Evolutionary conservation across 1,284 basidiomycete species (phyloP).

Genomic region (Ganoderma resinaceum): DNA sequence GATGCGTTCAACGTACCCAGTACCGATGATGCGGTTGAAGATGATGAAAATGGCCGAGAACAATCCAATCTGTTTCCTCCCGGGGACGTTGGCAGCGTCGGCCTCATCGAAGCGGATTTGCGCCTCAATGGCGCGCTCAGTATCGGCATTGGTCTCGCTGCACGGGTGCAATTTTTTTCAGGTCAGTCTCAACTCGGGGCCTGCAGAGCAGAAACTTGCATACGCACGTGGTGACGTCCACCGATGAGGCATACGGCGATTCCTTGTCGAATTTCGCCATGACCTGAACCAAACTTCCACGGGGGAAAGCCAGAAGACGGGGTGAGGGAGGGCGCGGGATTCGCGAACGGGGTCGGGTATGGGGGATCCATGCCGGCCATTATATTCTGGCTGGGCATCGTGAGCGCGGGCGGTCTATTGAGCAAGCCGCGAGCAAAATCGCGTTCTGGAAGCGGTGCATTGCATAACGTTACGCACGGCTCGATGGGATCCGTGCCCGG

Average conservation of each 20-base stretch:
- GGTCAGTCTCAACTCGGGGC: neutral
- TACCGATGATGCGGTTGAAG: slow-evolving; percentile 63
- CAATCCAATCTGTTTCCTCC: neutral
- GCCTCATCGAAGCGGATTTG: slow-evolving; percentile 1
- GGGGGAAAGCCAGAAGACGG: neutral
- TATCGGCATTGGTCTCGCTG: neutral
- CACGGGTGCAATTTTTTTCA: neutral
- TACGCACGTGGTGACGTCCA: neutral
- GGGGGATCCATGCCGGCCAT: neutral
- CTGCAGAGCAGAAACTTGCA: too few relatives aligned
- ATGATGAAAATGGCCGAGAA: slow-evolving; percentile 33
- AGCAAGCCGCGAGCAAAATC: neutral
- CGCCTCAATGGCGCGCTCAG: neutral
- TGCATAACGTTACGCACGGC: neutral
- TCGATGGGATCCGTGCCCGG: neutral
- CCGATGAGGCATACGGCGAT: neutral
- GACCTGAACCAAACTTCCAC: neutral
- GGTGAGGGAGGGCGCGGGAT: neutral
- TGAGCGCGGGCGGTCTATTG: neutral
- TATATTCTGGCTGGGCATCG: neutral
- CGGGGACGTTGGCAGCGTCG: slow-evolving; percentile 1
- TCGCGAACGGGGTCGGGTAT: neutral
- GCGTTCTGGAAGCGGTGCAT: slow-evolving; percentile 6
- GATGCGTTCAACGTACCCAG: slow-evolving; percentile 37
- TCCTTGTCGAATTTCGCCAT: neutral